Conservation (phyloP, 371 early-diverging fungal genomes). For the Mucor plumbeus region DNA sequence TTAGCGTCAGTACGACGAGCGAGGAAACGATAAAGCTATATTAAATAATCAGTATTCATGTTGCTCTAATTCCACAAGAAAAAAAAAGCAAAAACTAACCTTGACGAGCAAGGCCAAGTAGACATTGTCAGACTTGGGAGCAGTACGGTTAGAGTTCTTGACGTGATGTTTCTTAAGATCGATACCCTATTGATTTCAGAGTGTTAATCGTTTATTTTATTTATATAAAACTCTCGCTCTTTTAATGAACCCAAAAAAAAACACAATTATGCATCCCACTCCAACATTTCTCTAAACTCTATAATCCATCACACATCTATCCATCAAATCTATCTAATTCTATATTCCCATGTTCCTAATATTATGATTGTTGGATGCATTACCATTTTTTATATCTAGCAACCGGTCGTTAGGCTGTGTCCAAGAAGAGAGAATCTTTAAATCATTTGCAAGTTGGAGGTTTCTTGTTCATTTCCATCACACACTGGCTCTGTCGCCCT, state of each 20-base stretch:
- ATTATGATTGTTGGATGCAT: neutral
- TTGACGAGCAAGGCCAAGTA: constrained; percentile 96
- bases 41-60: too few relatives aligned
- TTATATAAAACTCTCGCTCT: neutral
- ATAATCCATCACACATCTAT: neutral
- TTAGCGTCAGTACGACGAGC: constrained; percentile 97
- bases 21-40: constrained; percentile 95
- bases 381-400: constrained; percentile 32
- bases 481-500: neutral
- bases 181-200: constrained; percentile 77
- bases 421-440: constrained; percentile 33
- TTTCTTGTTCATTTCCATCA: constrained; percentile 11
- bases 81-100: constrained; percentile 51
- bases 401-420: constrained; percentile 34
- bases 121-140: constrained; percentile 91
- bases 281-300: neutral
- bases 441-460: constrained; percentile 12
- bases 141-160: constrained; percentile 87
- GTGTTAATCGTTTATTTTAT: neutral
- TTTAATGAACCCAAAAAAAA: neutral
- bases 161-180: constrained; percentile 96
- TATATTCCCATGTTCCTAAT: neutral
- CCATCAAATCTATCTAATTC: neutral
- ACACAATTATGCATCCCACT: constrained; percentile 1
- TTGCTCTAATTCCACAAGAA: neutral